These are phyloP conservation scores for Furcasterigmium sp. DNA, from an alignment of 2,329 filamentous ascomycete genomes.

Conservation along the genomic window DNA sequence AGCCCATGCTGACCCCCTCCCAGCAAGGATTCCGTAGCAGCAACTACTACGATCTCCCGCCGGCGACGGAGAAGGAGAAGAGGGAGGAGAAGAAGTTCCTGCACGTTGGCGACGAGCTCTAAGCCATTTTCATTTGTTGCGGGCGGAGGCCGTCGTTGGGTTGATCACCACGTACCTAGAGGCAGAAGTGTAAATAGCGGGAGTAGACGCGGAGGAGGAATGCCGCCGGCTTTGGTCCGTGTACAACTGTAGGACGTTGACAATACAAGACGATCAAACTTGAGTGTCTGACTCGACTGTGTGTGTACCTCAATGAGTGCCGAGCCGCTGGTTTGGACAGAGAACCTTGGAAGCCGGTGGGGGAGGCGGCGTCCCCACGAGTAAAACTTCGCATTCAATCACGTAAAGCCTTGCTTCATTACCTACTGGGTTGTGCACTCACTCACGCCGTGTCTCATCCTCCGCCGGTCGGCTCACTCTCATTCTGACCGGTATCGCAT, in stretches of 20 bases:
- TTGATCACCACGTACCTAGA: conserved; percentile 10
- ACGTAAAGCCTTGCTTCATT: no score
- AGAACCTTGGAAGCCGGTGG: background rate
- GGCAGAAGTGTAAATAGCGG: conserved; percentile 16
- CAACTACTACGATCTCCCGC: conserved; percentile 87
- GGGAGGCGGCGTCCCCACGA: background rate
- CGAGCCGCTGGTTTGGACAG: background rate
- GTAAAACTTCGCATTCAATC: no score
- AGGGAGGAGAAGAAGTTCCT: conserved; percentile 94
- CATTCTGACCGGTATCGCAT: no score
- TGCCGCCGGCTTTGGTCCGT: background rate
- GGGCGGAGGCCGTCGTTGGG: background rate
- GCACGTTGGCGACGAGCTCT: conserved; percentile 87
- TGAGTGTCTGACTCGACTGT: no score
- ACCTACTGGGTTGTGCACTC: no score
- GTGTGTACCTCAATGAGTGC: no score
- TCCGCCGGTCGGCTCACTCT: no score
- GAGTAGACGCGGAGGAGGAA: background rate
- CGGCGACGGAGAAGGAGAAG: conserved; percentile 91
- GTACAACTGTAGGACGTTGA: background rate
- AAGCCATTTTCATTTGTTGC: conserved; percentile 22
- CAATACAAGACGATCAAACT: background rate
- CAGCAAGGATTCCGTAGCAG: conserved; percentile 88
- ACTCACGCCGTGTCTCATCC: no score
- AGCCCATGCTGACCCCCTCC: conserved; percentile 5